Base-by-base conservation (phyloP, 2,329 filamentous ascomycete species). In the Bipolaris bicolor region DNA sequence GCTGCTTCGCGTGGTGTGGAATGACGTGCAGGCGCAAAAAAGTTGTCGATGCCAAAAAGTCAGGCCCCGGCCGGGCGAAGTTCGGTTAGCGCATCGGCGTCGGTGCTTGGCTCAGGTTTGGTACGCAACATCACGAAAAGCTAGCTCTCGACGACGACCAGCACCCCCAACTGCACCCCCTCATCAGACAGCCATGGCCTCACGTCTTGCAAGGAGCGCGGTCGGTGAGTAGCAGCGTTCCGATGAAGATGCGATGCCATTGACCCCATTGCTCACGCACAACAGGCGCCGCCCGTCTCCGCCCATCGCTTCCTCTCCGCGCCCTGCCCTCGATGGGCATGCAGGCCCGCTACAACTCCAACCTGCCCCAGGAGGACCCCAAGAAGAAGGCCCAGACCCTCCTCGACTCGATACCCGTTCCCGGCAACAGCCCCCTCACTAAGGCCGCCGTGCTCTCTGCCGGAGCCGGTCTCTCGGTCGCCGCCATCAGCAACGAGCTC, bases 401-500 rank as follows among this genome's bases (percentile, higher is more conserved):
- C 80, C 84, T 99, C 76, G 92, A 99, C 75, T 84, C 93, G 64
- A 86, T 99, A 52, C 95, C 95, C 66, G 86, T 99, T 46, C 95
- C 95, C 74, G 95, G 96, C 72, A 97, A 87, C 86, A 94, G 86
- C 76, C 84, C 97, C 66, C 83, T 96, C 77, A 96, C 92, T 81
- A 99, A 99, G 89, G 92, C 92, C 70, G 95, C 95, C 75, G 94
- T 97, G 78, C 90, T 99, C 75, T 98, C 94, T 76, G 93, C 92
- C 73, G 89, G 90, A 66, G 91, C 95, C 75, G 94, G 90, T 82
- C 81, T 96, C 72, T 93, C 91, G 75, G 86, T 96, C 79, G 96
- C 95, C 78, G 95, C 92, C 76, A 92, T 99, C 82, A 96, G 91
- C 88, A 99, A 96, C 83, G 95, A 99, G 87, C 92, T 98, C 85